Conservation (phyloP, 495 filamentous ascomycete species). For the Xylaria longipes region DNA sequence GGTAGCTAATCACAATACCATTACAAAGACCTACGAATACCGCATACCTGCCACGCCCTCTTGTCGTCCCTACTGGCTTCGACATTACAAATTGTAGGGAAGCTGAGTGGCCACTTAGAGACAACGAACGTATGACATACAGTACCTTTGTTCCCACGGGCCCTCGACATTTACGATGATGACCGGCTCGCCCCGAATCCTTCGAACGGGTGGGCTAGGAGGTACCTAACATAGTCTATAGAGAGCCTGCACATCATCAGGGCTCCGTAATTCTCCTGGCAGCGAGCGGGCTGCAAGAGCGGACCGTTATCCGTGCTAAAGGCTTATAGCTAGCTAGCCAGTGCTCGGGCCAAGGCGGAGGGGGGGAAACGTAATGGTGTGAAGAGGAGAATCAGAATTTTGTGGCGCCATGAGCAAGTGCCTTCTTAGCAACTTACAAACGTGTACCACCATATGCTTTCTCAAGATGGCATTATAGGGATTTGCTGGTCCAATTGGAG, state of each 20-base stretch:
- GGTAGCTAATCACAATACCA: not conserved
- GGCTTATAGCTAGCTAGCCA: conserved; percentile 13
- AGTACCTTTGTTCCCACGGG: not conserved
- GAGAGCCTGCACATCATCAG: conserved; percentile 23
- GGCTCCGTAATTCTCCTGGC: conserved; percentile 25
- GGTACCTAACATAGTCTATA: conserved; percentile 8
- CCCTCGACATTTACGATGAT: not conserved
- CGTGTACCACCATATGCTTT: conserved; percentile 9
- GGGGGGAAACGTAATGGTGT: conserved; percentile 6
- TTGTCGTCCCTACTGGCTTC: not conserved
- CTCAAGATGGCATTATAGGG: conserved; percentile 19
- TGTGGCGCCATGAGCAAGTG: conserved; percentile 22
- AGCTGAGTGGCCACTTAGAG: conserved; percentile 4
- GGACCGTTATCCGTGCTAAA: conserved; percentile 30
- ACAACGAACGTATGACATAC: not conserved
- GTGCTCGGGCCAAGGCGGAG: conserved; percentile 15
- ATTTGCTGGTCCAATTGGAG: conserved; percentile 30
- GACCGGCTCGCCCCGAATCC: conserved; percentile 19
- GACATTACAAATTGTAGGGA: conserved; percentile 18
- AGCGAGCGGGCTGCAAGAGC: conserved; percentile 25
- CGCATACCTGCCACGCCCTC: not conserved
- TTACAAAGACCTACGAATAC: conserved; percentile 2
- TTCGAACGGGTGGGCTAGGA: conserved; percentile 12
- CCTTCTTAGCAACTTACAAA: conserved; percentile 16
- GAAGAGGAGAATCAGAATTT: not conserved